Base-by-base conservation (phyloP, 2,329 filamentous ascomycete species). In the Cordyceps cateniannulata region DNA sequence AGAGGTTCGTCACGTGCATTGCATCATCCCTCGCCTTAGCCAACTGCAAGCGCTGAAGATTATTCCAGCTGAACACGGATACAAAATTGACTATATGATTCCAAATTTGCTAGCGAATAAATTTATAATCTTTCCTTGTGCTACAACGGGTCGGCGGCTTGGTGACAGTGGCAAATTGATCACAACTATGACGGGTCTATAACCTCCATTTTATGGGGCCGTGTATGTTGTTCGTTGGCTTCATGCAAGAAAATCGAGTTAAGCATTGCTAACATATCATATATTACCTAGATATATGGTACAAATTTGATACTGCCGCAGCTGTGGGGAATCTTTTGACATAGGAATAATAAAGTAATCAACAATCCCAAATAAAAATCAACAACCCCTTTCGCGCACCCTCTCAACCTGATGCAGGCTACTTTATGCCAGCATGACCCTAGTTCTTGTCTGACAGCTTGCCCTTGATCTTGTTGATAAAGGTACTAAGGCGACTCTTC, bases 401-500 rank as follows among this genome's bases (percentile, higher is more conserved):
- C 20, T 45, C 48, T 52, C 48, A 59, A 24, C 27, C 25, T 32
- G n/a, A 29, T 40, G 35, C 16, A 29, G 56, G 56, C 45, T 51
- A 18, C 20, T 51, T 10, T 38, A 62, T 38, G 24, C 47, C 35
- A 24, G 24, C 25, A 25, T 22, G 22, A 47, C 29, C 51, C 58
- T 63, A 70, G 57, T 69, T 69, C 66, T 71, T 69, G 60, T 72
- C 69, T 51, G 71, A 69, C 61, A 76, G 65, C 73, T 75, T 84
- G 66, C 75, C 70, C 73, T 80, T 81, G 68, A 84, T 68, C 76
- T 82, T 84, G 73, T 74, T 77, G 69, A 89, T 83, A 67, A 89
- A 81, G 58, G 80, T 75, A 73, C 85, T 88, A 62, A 87, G 67
- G 59, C 86, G 80, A 72, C 83, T 79, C 78, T 85, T 86, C 79